Evolutionary conservation across 139 green algal genomes (phyloP).

Genomic region (Dunaliella primolecta): DNA sequence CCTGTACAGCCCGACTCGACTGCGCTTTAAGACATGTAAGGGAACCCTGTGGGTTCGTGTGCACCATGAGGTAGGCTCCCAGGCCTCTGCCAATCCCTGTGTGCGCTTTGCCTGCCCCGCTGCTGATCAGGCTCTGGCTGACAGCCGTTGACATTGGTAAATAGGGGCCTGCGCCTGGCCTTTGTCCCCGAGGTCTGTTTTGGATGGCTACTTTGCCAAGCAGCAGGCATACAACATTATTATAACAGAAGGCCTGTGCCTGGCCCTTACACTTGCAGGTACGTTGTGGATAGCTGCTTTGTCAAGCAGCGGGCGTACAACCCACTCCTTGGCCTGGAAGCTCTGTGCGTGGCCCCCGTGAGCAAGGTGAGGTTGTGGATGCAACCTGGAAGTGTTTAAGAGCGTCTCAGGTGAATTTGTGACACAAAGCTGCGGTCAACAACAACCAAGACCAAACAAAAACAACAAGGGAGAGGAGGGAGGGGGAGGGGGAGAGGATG

Average conservation of each 20-base stretch:
- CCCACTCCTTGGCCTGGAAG: slow-evolving; percentile 63
- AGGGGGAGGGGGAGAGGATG: too few species aligned
- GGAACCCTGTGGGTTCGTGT: too few species aligned
- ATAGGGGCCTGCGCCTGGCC: too few species aligned
- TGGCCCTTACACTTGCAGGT: too few species aligned
- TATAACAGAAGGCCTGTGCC: slow-evolving; percentile 61
- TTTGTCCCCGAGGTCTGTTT: slow-evolving; percentile 63
- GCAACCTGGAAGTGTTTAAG: not conserved
- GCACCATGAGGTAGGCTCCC: too few species aligned
- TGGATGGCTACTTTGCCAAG: slow-evolving; percentile 87
- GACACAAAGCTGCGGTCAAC: not conserved
- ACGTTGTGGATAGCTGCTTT: slow-evolving; percentile 87
- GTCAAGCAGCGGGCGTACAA: slow-evolving; percentile 78
- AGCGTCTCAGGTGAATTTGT: slow-evolving; percentile 1
- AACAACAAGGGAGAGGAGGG: too few species aligned
- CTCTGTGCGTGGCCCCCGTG: slow-evolving; percentile 57
- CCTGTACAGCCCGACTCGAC: not conserved
- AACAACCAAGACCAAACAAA: too few species aligned
- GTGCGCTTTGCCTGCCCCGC: too few species aligned
- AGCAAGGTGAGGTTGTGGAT: slow-evolving; percentile 31
- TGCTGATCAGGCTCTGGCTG: too few species aligned
- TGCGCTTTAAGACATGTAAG: too few species aligned
- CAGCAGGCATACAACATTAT: slow-evolving; percentile 70
- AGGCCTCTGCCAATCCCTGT: too few species aligned
- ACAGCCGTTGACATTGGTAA: too few species aligned